phyloP scores from a whole-genome alignment of 2,329 filamentous ascomycete genomes.

The Nemania sp. region DNA sequence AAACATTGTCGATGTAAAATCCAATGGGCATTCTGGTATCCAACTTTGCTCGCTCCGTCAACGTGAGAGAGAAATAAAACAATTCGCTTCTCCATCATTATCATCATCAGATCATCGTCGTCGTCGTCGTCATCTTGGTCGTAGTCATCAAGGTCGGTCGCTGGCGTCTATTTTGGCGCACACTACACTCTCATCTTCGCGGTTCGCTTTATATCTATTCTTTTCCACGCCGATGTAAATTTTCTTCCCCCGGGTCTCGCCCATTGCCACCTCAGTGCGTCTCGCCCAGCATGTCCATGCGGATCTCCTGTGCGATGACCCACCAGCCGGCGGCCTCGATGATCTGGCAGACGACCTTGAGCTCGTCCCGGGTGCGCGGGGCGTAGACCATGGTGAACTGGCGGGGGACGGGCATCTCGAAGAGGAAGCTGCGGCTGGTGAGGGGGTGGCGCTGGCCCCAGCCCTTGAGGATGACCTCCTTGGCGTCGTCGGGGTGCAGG shows the following conservation, averaged over 20 bases:
- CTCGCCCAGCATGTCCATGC: constrained; percentile 27
- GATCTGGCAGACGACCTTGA: constrained; percentile 69
- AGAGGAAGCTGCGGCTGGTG: constrained; percentile 59
- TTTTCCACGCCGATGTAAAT: too few relatives aligned
- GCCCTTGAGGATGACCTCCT: constrained; percentile 70
- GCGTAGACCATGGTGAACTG: constrained; percentile 86
- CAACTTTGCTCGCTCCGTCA: not conserved
- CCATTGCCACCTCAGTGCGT: not conserved
- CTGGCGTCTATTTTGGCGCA: not conserved
- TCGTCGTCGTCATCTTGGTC: too few relatives aligned
- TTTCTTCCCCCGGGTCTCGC: not conserved
- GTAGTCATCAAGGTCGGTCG: not conserved
- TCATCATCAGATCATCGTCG: too few relatives aligned
- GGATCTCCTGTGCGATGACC: constrained; percentile 38
- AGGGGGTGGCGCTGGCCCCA: constrained; percentile 78
- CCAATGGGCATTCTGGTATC: constrained; percentile 5
- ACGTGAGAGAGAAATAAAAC: not conserved
- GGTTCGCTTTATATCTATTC: not conserved
- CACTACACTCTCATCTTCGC: not conserved
- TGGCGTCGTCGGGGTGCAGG: constrained; percentile 78
- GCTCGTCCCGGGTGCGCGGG: constrained; percentile 67
- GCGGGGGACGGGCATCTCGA: constrained; percentile 69
- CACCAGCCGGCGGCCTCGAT: constrained; percentile 72
- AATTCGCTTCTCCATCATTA: not conserved
- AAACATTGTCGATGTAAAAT: not conserved